Evolutionary conservation across 345 rosid genomes (phyloP).

Genomic region (Bruguiera sexangula): DNA sequence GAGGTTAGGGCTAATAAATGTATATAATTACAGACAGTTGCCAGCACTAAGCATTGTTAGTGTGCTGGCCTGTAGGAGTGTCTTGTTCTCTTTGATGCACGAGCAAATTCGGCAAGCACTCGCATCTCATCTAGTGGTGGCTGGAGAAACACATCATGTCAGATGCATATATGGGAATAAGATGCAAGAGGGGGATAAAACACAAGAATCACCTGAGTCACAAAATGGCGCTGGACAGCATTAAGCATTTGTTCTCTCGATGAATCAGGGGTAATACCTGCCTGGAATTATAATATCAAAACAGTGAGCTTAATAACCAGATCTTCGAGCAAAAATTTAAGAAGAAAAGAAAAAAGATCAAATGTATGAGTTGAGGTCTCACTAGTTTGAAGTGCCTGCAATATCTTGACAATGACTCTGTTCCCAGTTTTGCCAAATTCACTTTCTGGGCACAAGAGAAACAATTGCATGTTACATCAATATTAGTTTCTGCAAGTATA

Average conservation of each 20-base stretch:
- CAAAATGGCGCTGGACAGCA: conserved; percentile 48
- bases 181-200: neutral
- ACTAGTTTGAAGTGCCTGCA: conserved; percentile 56
- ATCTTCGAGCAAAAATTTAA: neutral
- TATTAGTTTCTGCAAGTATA: neutral
- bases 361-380: conserved; percentile 14
- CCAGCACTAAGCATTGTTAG: conserved; percentile 18
- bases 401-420: conserved; percentile 52
- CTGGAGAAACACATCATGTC: conserved; percentile 15
- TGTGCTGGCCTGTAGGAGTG: conserved; percentile 1
- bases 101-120: conserved; percentile 40
- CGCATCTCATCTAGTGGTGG: conserved; percentile 37
- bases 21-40: conserved; percentile 25
- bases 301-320: neutral
- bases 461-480: neutral
- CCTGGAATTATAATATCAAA: conserved; percentile 21
- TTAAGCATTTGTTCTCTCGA: conserved; percentile 51
- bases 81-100: conserved; percentile 33
- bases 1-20: conserved; percentile 40
- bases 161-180: neutral
- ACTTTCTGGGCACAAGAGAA: conserved; percentile 36
- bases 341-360: neutral
- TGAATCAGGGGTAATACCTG: conserved; percentile 31
- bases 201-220: conserved; percentile 42
- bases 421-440: conserved; percentile 49